phyloP scores from a whole-genome alignment of 2,329 filamentous ascomycete genomes.

The Hypomyces perniciosus region DNA sequence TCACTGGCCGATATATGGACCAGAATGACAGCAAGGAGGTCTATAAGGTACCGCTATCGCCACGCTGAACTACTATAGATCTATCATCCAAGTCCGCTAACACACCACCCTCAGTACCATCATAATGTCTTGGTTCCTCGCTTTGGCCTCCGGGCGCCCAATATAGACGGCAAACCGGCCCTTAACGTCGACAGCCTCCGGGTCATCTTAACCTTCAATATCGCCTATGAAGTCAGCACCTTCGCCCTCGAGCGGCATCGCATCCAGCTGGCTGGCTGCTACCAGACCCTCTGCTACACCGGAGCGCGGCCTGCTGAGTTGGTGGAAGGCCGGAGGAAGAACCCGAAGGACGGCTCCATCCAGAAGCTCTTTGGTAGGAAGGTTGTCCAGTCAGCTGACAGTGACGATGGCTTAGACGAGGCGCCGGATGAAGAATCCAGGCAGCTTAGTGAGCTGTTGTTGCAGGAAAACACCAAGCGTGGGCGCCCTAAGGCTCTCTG shows the following conservation, averaged over 20 bases:
- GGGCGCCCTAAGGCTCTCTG: slow-evolving; percentile 22
- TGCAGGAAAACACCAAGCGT: slow-evolving; percentile 1
- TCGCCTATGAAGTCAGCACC: slow-evolving; percentile 21
- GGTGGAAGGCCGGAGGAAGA: slow-evolving; percentile 22
- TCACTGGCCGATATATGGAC: slow-evolving; percentile 19
- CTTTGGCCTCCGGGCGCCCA: slow-evolving; percentile 19
- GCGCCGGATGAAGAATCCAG: slow-evolving; percentile 17
- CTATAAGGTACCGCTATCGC: slow-evolving; percentile 19
- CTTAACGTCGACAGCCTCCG: slow-evolving; percentile 17
- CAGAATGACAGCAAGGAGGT: slow-evolving; percentile 21
- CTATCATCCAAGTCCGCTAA: slow-evolving; percentile 7
- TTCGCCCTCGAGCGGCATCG: slow-evolving; percentile 20
- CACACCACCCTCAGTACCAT: slow-evolving; percentile 18
- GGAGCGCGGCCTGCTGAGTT: slow-evolving; percentile 24
- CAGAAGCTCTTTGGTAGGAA: slow-evolving; percentile 23
- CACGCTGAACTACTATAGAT: not conserved
- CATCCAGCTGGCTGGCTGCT: slow-evolving; percentile 20
- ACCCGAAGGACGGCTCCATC: slow-evolving; percentile 20
- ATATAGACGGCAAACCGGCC: slow-evolving; percentile 21
- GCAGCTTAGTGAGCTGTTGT: slow-evolving; percentile 19
- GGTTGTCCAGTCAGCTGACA: slow-evolving; percentile 9
- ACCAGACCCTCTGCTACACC: slow-evolving; percentile 24
- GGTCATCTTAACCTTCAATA: slow-evolving; percentile 25
- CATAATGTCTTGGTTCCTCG: slow-evolving; percentile 16
- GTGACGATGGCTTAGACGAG: slow-evolving; percentile 12